A percentile compares a stretch with the other conserved stretches of the same genome.
Conservation (phyloP, 163 green algal genomes). For the Coccomyxa subellipsoidea region DNA sequence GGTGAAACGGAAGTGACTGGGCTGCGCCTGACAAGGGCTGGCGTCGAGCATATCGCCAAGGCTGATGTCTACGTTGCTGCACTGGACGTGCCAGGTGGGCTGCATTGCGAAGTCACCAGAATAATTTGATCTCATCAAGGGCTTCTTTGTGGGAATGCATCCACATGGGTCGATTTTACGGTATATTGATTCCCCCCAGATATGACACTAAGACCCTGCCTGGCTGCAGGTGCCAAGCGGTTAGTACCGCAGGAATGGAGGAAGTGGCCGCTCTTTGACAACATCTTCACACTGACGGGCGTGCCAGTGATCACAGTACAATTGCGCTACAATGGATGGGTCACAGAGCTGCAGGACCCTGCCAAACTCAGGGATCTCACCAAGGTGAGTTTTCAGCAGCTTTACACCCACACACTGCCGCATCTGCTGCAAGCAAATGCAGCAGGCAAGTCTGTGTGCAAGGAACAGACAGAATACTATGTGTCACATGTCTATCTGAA, state of each 20-base stretch:
- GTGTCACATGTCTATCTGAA: too few species aligned
- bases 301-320: conserved; percentile 93
- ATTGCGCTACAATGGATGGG: conserved; percentile 87
- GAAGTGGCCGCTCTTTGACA: conserved; percentile 73
- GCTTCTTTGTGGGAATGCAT: neutral
- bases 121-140: neutral
- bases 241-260: conserved; percentile 82
- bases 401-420: too few species aligned
- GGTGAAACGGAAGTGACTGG: conserved; percentile 77
- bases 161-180: neutral
- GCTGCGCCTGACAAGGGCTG: conserved; percentile 55
- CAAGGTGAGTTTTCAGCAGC: too few species aligned
- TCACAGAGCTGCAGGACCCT: conserved; percentile 86
- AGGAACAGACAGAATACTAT: too few species aligned
- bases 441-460: too few species aligned
- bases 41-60: conserved; percentile 56
- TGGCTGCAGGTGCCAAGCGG: conserved; percentile 60
- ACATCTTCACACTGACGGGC: conserved; percentile 86
- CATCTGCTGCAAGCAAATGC: too few species aligned
- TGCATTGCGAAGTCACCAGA: neutral
- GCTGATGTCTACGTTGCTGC: conserved; percentile 93
- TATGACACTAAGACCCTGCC: too few species aligned
- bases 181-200: too few species aligned
- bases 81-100: conserved; percentile 82
- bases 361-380: conserved; percentile 22